Evolutionary conservation across 169 alveolate genomes (phyloP).

Genomic region (Perkinsus marinus): DNA sequence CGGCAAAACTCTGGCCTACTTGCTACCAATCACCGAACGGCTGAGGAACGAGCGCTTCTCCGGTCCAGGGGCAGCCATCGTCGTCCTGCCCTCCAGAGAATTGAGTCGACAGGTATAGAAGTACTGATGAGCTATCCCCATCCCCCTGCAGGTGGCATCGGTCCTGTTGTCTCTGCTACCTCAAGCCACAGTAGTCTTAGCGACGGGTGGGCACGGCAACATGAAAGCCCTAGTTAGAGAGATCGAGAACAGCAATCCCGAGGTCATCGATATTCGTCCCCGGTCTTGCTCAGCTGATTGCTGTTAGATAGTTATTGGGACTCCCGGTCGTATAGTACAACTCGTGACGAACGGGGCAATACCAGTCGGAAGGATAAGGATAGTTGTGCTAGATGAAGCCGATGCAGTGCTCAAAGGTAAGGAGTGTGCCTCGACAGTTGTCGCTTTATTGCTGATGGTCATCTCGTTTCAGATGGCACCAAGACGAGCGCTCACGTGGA

Average conservation of each 20-base stretch:
- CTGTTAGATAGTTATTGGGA: neutral
- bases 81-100: neutral
- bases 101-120: neutral
- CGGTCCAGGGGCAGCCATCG: neutral
- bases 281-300: too few species aligned
- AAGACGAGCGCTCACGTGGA: neutral
- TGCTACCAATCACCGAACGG: neutral
- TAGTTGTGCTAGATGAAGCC: neutral
- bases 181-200: neutral
- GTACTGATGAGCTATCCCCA: neutral
- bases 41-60: neutral
- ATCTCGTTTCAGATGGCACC: neutral
- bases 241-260: neutral
- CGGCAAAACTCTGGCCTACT: slow-evolving; percentile 2
- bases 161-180: neutral
- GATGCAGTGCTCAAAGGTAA: neutral
- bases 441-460: neutral
- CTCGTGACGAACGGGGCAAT: neutral
- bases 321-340: neutral
- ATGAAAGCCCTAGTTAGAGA: neutral
- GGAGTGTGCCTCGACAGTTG: neutral
- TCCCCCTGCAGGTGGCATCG: neutral
- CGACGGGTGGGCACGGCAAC: neutral
- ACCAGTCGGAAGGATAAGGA: neutral
- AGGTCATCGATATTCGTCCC: neutral